These are phyloP conservation scores for Chloroidium sp. DNA, from an alignment of 163 green algal species.

Conservation along the genomic window DNA sequence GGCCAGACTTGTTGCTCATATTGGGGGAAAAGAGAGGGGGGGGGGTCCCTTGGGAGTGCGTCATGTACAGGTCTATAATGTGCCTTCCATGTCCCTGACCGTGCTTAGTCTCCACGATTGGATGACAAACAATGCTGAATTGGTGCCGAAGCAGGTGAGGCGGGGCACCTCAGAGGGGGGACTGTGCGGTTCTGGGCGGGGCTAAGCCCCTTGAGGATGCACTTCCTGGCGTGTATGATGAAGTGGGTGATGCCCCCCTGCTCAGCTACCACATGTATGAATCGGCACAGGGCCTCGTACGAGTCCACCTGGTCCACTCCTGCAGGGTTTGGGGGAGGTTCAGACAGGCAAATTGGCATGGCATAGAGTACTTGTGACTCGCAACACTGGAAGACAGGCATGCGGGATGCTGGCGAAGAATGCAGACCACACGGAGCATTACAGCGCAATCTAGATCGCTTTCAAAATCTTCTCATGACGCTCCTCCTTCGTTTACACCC, in stretches of 20 bases:
- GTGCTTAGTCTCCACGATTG: background rate
- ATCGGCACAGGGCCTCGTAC: conserved; percentile 73
- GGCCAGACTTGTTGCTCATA: no score
- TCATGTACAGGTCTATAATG: background rate
- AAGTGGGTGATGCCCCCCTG: conserved; percentile 72
- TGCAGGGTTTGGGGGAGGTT: conserved; percentile 7
- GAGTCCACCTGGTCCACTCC: conserved; percentile 65
- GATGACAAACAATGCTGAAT: background rate
- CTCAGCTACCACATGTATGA: conserved; percentile 69
- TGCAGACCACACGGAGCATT: background rate
- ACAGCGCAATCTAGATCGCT: no score
- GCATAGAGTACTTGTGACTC: background rate
- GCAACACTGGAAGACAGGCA: background rate
- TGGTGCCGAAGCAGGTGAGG: background rate
- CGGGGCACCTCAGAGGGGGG: conserved; percentile 71
- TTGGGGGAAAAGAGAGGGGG: no score
- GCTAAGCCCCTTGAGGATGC: conserved; percentile 85
- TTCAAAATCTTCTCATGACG: no score
- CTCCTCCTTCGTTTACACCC: no score
- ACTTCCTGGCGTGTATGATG: conserved; percentile 91
- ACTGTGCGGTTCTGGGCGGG: conserved; percentile 92
- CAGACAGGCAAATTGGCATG: background rate
- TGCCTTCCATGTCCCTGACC: background rate
- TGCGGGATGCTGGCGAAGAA: background rate
- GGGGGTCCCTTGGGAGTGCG: no score